phyloP scores from a whole-genome alignment of 73 alveolate genomes.

The Tetrahymena elliotti region DNA sequence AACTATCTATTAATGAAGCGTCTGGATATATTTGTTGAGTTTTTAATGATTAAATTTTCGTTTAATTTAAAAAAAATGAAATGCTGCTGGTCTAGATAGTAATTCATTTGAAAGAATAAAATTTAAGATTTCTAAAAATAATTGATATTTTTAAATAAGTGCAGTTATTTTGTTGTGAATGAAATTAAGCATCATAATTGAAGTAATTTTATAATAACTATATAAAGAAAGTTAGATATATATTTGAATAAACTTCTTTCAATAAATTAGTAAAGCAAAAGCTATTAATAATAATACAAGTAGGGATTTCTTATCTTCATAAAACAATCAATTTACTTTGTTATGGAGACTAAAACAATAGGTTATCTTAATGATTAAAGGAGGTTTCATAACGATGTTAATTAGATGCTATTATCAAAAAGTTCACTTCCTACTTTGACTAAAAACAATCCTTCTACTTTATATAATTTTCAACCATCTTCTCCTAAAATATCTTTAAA shows the following conservation, averaged over 20 bases:
- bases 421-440: not conserved
- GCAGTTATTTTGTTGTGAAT: not conserved
- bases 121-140: not conserved
- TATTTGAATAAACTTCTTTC: not conserved
- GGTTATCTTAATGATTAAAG: not conserved
- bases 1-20: no score
- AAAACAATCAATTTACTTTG: not conserved
- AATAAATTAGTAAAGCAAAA: no score
- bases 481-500: not conserved
- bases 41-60: no score
- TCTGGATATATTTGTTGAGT: no score
- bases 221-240: no score
- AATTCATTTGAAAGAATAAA: no score
- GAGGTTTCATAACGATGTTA: not conserved
- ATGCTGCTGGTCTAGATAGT: no score
- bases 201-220: not conserved
- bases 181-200: no score
- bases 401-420: not conserved
- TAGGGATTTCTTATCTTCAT: not conserved
- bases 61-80: no score
- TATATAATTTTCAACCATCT: not conserved
- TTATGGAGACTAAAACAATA: not conserved
- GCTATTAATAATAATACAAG: not conserved
- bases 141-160: no score
- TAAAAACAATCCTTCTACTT: not conserved